Evolutionary conservation across 108 stramenopile genomes (phyloP).

Genomic region (Pseudonitzschia multistriata): DNA sequence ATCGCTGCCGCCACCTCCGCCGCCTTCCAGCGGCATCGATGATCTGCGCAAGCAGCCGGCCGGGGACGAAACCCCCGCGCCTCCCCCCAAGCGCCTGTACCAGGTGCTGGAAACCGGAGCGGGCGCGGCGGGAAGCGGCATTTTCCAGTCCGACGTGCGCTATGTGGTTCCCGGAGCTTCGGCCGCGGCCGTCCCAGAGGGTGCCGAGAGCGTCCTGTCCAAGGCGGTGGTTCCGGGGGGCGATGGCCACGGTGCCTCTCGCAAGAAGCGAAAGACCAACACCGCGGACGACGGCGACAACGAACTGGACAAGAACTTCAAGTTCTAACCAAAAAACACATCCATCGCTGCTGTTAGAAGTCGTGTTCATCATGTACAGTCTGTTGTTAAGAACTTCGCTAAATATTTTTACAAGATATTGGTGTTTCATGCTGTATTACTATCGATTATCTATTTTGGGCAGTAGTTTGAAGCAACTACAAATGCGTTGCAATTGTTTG

Average conservation of each 20-base stretch:
- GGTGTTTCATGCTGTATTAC: no score
- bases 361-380: no score
- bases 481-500: no score
- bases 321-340: conserved; percentile 53
- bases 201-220: conserved; percentile 79
- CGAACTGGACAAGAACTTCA: conserved; percentile 82
- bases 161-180: conserved; percentile 66
- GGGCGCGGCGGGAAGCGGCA: conserved; percentile 36
- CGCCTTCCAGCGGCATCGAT: conserved; percentile 24
- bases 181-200: conserved; percentile 35
- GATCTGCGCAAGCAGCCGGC: conserved; percentile 72
- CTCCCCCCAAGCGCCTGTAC: conserved; percentile 74
- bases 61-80: conserved; percentile 77
- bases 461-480: no score
- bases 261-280: conserved; percentile 54
- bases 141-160: conserved; percentile 75
- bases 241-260: conserved; percentile 32
- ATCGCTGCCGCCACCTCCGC: conserved; percentile 63
- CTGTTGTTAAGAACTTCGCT: no score
- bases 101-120: conserved; percentile 60
- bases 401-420: no score
- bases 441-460: no score
- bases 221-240: conserved; percentile 48
- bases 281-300: conserved; percentile 72
- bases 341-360: no score